Base-by-base conservation (phyloP, 768 basidiomycete species). In the Suillus placidus region DNA sequence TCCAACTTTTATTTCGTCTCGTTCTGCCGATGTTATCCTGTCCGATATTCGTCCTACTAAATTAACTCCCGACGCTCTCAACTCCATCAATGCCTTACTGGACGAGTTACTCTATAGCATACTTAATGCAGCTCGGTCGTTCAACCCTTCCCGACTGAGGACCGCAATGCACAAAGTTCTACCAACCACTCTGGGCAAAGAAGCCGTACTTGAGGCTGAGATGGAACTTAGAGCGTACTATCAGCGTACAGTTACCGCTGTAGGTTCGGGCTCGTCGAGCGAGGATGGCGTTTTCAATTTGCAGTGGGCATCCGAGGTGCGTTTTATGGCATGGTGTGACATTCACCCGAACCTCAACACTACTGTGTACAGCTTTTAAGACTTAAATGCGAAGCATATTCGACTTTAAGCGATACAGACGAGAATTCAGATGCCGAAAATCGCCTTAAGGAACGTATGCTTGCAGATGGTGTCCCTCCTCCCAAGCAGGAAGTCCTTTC, bases 21-120 rank as follows among this genome's bases (percentile, higher is more conserved):
- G 88, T 69, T 94, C 93, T 40, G 94, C 95, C 54, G 94, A 97
- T 78, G 88, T 94, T 67, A 91, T 97, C 73, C 88, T 98, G 62
- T 94, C 93, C 66, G 95, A 98, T 71, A 87, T 96, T 63, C 89
- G 95, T 23, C 93, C 94, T n/a, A 95, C 93, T 69, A 91, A 88
- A 75, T 86, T 97, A 78, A 88, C 89, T 68, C 73, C 83, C 23
- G 88, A 94, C 61, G 90, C 93, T n/a, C 87, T 97, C 57, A 82
- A 81, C 66, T 84, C 85, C 66, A 85, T 95, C 80, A 95, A 95
- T 76, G 85, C 88, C 67, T 79, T 94, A 55, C 84, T 95, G 66
- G 94, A 95, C 79, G 94, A 95, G 78, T 85, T 95, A 66, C 82
- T 96, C 60, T 87, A 88, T 79, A 88, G 82, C 64, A 86, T 94